Percentiles rank a stretch among this genome's conserved stretches.
Evolutionary conservation across 2,329 filamentous ascomycete species (phyloP).

Genomic region (Clonostachys solani): DNA sequence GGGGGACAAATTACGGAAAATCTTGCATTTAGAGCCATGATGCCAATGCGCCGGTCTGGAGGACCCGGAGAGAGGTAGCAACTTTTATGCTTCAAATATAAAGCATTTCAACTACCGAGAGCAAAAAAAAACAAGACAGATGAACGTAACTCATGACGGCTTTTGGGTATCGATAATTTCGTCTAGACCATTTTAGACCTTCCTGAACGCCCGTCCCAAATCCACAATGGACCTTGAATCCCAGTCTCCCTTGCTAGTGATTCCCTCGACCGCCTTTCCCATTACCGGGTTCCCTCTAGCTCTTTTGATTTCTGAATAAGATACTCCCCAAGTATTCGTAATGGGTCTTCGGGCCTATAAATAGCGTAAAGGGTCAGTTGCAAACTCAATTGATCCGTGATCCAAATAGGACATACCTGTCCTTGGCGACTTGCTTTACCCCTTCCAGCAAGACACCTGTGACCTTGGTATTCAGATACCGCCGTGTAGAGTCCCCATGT

Average conservation of each 20-base stretch:
- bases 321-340: conserved; percentile 67
- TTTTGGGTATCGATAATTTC: too few relatives aligned
- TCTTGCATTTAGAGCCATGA: conserved; percentile 38
- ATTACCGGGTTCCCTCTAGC: conserved; percentile 38
- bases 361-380: conserved; percentile 1
- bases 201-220: too few relatives aligned
- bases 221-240: background rate
- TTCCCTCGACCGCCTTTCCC: background rate
- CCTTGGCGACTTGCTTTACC: conserved; percentile 68
- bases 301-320: conserved; percentile 65
- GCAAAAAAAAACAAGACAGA: too few relatives aligned
- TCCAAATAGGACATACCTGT: conserved; percentile 54
- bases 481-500: conserved; percentile 65
- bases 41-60: conserved; percentile 27
- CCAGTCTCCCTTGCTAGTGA: background rate
- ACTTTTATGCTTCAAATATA: too few relatives aligned
- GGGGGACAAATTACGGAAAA: conserved; percentile 31
- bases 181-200: too few relatives aligned
- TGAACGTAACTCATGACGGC: too few relatives aligned
- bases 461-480: conserved; percentile 69
- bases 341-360: conserved; percentile 58
- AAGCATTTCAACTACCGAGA: too few relatives aligned
- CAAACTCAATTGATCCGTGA: background rate
- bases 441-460: conserved; percentile 66
- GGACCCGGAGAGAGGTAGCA: too few relatives aligned